A percentile compares a stretch with the other conserved stretches of the same genome.
Evolutionary conservation across 768 basidiomycete species (phyloP).

Genomic region (Boletus vermiculosoides): DNA sequence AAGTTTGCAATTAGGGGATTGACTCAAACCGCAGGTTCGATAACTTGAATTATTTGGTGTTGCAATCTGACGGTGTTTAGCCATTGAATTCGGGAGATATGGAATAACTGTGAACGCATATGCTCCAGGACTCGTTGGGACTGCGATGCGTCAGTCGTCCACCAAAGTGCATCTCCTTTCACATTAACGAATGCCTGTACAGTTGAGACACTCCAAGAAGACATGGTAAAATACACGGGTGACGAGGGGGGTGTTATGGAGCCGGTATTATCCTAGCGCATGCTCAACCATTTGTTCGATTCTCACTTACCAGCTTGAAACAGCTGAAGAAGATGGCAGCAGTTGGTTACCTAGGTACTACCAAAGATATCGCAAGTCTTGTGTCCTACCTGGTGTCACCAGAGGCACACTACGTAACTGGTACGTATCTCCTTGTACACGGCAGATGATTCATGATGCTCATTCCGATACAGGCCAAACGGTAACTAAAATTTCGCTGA

Average conservation of each 20-base stretch:
- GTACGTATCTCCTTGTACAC: constrained; percentile 13
- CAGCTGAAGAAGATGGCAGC: constrained; percentile 14
- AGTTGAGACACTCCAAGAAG: constrained; percentile 20
- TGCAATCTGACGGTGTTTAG: constrained; percentile 18
- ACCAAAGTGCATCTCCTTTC: not conserved
- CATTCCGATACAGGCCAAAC: constrained; percentile 22
- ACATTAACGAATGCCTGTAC: not conserved
- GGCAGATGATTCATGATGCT: not conserved
- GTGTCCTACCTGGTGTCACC: constrained; percentile 38
- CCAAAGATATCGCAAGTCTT: constrained; percentile 36
- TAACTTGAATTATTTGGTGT: not conserved
- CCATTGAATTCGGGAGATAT: constrained; percentile 30
- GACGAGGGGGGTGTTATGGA: constrained; percentile 13
- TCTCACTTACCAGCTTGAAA: not conserved
- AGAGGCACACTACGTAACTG: constrained; percentile 36
- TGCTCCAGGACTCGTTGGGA: constrained; percentile 32
- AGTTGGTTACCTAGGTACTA: constrained; percentile 23
- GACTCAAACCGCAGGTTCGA: constrained; percentile 35
- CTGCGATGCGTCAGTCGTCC: constrained; percentile 28
- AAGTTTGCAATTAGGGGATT: constrained; percentile 46
- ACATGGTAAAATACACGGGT: constrained; percentile 11
- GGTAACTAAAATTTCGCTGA: constrained; percentile 12
- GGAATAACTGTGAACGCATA: constrained; percentile 38
- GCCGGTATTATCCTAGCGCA: constrained; percentile 7
- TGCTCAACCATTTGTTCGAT: not conserved